These are phyloP conservation scores for Ustilago lituana DNA, from an alignment of 1,284 basidiomycete genomes.

Conservation along the genomic window DNA sequence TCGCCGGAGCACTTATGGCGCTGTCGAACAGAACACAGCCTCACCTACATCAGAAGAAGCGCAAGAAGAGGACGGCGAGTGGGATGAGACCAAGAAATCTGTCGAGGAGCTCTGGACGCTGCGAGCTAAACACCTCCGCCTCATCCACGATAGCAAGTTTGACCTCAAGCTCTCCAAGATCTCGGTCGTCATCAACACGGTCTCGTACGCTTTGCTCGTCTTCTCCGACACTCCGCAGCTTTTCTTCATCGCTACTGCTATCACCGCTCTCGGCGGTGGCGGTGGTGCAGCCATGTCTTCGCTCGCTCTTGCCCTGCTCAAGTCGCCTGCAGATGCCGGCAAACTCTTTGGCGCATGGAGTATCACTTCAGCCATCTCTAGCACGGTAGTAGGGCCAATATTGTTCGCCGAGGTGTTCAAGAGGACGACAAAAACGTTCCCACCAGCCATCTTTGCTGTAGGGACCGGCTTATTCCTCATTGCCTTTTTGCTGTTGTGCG, in stretches of 20 bases:
- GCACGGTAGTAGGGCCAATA: slow-evolving; percentile 59
- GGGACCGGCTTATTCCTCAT: slow-evolving; percentile 41
- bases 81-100: slow-evolving; percentile 36
- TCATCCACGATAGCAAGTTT: slow-evolving; percentile 65
- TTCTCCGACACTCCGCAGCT: slow-evolving; percentile 33
- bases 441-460: slow-evolving; percentile 53
- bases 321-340: slow-evolving; percentile 58
- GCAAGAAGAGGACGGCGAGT: slow-evolving; percentile 18
- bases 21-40: slow-evolving; percentile 17
- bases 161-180: slow-evolving; percentile 55
- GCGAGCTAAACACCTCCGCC: slow-evolving; percentile 59
- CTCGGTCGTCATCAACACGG: slow-evolving; percentile 34
- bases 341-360: slow-evolving; percentile 65
- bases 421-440: slow-evolving; percentile 41
- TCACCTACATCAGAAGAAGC: no score
- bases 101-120: slow-evolving; percentile 63
- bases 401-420: slow-evolving; percentile 58
- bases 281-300: slow-evolving; percentile 62
- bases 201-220: slow-evolving; percentile 35
- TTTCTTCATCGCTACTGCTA: slow-evolving; percentile 42
- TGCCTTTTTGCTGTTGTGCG: slow-evolving; percentile 28
- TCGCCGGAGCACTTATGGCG: slow-evolving; percentile 22
- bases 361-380: slow-evolving; percentile 56
- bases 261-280: slow-evolving; percentile 54
- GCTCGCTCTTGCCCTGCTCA: slow-evolving; percentile 60